Conservation (phyloP, 768 basidiomycete species). For the Candolleomyces aberdarensis region DNA sequence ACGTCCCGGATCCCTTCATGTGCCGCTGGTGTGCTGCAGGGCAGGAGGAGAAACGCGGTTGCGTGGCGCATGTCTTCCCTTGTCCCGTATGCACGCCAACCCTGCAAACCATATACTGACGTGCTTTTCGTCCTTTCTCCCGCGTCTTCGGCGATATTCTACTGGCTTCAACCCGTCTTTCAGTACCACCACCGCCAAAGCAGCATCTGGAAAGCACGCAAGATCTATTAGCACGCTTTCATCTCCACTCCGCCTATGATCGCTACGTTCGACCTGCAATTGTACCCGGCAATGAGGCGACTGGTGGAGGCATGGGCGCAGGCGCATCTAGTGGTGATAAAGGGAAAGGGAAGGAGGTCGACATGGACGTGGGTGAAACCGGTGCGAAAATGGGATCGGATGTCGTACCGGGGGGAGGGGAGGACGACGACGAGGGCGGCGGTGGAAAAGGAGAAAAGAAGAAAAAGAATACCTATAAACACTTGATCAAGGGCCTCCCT, state of each 20-base stretch:
- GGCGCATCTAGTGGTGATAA: slow-evolving; percentile 31
- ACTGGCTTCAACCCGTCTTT: slow-evolving; percentile 4
- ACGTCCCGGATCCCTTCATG: slow-evolving; percentile 16
- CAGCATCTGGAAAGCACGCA: slow-evolving; percentile 69
- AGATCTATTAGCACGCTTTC: slow-evolving; percentile 72
- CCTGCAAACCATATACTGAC: background rate
- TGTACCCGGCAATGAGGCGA: slow-evolving; percentile 3
- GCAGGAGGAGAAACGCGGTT: background rate
- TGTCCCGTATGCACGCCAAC: background rate
- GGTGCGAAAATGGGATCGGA: slow-evolving; percentile 28
- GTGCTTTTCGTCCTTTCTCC: slow-evolving; percentile 6
- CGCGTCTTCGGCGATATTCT: slow-evolving; percentile 1
- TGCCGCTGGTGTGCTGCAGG: background rate
- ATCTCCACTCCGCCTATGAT: slow-evolving; percentile 72
- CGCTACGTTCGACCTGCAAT: slow-evolving; percentile 68
- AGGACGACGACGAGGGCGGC: slow-evolving; percentile 53
- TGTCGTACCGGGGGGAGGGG: slow-evolving; percentile 33
- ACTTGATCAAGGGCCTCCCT: slow-evolving; percentile 72
- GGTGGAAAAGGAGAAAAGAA: slow-evolving; percentile 61
- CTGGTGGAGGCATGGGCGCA: slow-evolving; percentile 7
- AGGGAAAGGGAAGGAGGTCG: slow-evolving; percentile 49
- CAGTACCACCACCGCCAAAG: slow-evolving; percentile 37
- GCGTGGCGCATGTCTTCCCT: background rate
- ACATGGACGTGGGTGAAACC: slow-evolving; percentile 18
- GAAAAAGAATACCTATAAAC: slow-evolving; percentile 74